Base-by-base conservation (phyloP, 2,329 filamentous ascomycete species). In the Hypoxylon sp. region DNA sequence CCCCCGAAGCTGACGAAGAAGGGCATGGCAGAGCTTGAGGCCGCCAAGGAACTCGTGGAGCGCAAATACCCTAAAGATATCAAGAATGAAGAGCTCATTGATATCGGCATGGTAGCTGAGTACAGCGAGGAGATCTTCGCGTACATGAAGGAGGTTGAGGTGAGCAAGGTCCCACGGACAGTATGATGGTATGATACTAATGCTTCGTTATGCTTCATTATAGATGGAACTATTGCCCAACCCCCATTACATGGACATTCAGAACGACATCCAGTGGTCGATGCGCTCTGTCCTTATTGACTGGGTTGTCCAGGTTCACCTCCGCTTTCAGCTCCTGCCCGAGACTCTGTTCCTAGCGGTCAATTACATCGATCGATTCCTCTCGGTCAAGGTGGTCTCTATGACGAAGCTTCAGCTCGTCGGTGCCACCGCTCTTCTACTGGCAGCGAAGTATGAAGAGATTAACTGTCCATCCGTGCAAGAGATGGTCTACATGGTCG, bases 401-500 rank as follows among this genome's bases (percentile, higher is more conserved):
- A 88, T 98, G 13, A 93, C 92, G 69, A 98, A 98, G 83, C 87
- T 99, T 50, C 96, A 99, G 83, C 89, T 99, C 14, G 96, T 98
- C 57, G 96, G 96, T 51, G 95, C 96, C 22, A 98, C 96, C 3
- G 96, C 96, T 27, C 92, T 99, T 73, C 95, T 98, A 76, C 91
- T 99, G 68, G 96, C 96, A 11, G 93, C 96, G 74, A 99, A 99
- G 82, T 99, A 98, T 78, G 96, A 99, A 81, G 96, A 99, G 83
- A 98, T 99, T 84, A 97, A 97, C 81, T 97, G 95, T 80, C 96
- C 95, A 25, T 97, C 95, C 0, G 90, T 99, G 22, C 89, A 92
- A 69, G 96, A 99, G 84, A 97, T 99, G 76, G 92, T 97, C 67
- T 98, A 95, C 85, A 98, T 99, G 95, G 96, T 99, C 44, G 96